Base-by-base conservation (phyloP, 139 green algal species). In the Coelastrella sp. region DNA sequence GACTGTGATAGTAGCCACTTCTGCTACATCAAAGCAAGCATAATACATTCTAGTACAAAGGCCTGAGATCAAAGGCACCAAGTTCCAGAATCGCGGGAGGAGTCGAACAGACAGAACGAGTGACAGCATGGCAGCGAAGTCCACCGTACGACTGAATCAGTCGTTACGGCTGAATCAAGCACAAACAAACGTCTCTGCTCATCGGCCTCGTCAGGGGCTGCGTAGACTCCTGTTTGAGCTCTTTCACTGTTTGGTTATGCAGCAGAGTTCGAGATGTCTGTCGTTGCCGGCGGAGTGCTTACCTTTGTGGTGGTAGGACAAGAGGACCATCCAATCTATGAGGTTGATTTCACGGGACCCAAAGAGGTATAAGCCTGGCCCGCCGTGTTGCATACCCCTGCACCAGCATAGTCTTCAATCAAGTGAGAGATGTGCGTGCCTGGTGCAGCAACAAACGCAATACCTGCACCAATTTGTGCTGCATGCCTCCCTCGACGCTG, bases 401-500 rank as follows among this genome's bases (percentile, higher is more conserved):
- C 21, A 40, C 23, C 19, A 7, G 13, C 6, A 23, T 64, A 25
- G 62, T 19, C 30, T 51, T 35, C 59, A 30, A 59, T 13, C 15
- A 15, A 41, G n/a, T 71, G 62, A 38, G 15, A 5, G 37, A 45
- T 27, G 23, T 23, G 3, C 11, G 2, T 23, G 40, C 51, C 51
- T 75, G 3, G 23, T 77, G 37, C 86, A 96, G 86, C 93, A 97
- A 85, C 94, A 98, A 51, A 91, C 95, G 2, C 82, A 97, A 64
- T 98, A 99, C 87, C 88, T 99, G 27, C 95, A 99, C 84, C 94
- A 99, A 78, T 99, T 99, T 90, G 95, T 99, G 5, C 81, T 99
- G 66, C 96, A 99, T 72, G 95, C 96, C 0, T 89, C 97, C 0
- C 87, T 99, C 50, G 97, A 99, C 69, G 92, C 96, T 19, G 93